These are phyloP conservation scores for Botryotinia calthae DNA, from an alignment of 2,329 filamentous ascomycete genomes.

Conservation along the genomic window DNA sequence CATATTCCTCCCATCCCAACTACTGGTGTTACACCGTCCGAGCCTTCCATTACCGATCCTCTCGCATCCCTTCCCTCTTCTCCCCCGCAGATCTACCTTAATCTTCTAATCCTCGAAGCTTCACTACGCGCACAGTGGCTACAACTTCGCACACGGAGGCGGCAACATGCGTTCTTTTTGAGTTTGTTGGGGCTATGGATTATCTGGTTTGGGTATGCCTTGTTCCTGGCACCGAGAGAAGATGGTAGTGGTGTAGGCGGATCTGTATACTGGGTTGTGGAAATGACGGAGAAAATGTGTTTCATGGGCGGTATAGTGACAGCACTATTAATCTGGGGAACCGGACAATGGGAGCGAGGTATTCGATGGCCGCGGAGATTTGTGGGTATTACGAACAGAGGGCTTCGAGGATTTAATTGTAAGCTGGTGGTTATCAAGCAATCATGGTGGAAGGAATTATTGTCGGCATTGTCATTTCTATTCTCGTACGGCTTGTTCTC, in stretches of 20 bases:
- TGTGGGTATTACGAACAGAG: slow-evolving; percentile 85
- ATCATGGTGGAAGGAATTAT: slow-evolving; percentile 74
- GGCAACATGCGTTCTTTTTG: slow-evolving; percentile 92
- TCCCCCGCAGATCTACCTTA: slow-evolving; percentile 74
- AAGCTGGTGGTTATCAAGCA: slow-evolving; percentile 89
- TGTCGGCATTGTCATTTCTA: slow-evolving; percentile 72
- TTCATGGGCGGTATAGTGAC: slow-evolving; percentile 90
- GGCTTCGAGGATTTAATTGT: slow-evolving; percentile 88
- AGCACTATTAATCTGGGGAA: slow-evolving; percentile 83
- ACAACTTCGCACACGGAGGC: slow-evolving; percentile 78
- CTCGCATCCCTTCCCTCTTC: slow-evolving; percentile 40
- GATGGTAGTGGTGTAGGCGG: slow-evolving; percentile 89
- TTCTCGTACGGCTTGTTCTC: slow-evolving; percentile 74
- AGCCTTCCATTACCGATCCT: slow-evolving; percentile 37
- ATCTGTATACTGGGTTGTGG: slow-evolving; percentile 93
- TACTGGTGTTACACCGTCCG: slow-evolving; percentile 41
- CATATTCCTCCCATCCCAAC: slow-evolving; percentile 38
- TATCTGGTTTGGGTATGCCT: slow-evolving; percentile 78
- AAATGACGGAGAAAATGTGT: slow-evolving; percentile 85
- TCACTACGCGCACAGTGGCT: slow-evolving; percentile 92
- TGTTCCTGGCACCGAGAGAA: slow-evolving; percentile 94
- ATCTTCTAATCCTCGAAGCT: slow-evolving; percentile 93
- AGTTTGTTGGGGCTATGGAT: slow-evolving; percentile 78
- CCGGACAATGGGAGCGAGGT: slow-evolving; percentile 93
- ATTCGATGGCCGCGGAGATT: slow-evolving; percentile 92